Conservation (phyloP, 345 rosid genomes). For the Rhodomyrtus tomentosa region DNA sequence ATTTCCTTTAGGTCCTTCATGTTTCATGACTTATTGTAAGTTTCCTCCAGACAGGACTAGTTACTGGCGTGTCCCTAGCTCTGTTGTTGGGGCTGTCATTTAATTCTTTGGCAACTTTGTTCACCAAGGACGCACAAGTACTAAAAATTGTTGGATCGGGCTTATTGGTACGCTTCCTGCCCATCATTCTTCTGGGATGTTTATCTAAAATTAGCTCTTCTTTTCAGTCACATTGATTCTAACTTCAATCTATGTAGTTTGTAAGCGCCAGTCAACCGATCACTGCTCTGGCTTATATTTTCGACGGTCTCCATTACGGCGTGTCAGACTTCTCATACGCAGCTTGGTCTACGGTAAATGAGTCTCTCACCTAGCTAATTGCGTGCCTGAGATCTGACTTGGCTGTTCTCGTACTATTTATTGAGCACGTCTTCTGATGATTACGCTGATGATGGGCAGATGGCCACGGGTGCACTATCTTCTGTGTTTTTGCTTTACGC, state of each 20-base stretch:
- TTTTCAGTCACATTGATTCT: background rate
- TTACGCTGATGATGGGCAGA: conserved; percentile 1
- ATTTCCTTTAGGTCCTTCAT: background rate
- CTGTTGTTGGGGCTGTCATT: conserved; percentile 21
- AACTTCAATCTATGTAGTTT: conserved; percentile 10
- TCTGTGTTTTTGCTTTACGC: conserved; percentile 20
- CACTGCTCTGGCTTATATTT: conserved; percentile 30
- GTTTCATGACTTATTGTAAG: background rate
- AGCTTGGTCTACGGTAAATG: conserved; percentile 34
- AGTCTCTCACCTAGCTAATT: background rate
- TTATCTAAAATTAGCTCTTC: background rate
- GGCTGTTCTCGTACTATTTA: background rate
- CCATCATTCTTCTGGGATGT: background rate
- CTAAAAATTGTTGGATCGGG: conserved; percentile 17
- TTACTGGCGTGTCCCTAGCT: conserved; percentile 28
- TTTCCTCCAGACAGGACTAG: conserved; percentile 21
- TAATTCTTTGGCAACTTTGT: conserved; percentile 18
- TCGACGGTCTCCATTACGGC: conserved; percentile 41
- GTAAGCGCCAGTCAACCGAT: conserved; percentile 26
- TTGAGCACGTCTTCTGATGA: background rate
- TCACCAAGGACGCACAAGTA: conserved; percentile 26
- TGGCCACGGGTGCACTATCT: conserved; percentile 23
- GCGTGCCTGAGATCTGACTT: background rate
- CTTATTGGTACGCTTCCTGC: conserved; percentile 10
- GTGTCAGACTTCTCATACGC: conserved; percentile 35